Evolutionary conservation across 2,329 filamentous ascomycete species (phyloP).

Genomic region (Aspergillus fischeri): DNA sequence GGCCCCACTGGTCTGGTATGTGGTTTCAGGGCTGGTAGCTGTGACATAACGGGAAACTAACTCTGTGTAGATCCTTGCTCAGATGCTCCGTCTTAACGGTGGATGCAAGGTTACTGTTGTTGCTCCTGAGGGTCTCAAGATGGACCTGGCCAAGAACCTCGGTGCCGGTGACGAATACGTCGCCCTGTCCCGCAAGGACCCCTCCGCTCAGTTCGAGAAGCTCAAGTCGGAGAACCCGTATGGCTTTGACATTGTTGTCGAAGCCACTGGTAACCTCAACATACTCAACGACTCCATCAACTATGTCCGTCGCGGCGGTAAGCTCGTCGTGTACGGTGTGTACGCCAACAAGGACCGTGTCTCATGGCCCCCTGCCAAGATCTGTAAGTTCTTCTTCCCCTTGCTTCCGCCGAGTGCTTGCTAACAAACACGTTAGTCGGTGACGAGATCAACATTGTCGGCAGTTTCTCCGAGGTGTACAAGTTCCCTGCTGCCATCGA

Average conservation of each 20-base stretch:
- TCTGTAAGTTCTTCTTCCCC: slow-evolving; percentile 48
- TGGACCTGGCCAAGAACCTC: slow-evolving; percentile 58
- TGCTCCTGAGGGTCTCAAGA: slow-evolving; percentile 65
- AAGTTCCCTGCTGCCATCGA: slow-evolving; percentile 62
- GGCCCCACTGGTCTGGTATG: slow-evolving; percentile 63
- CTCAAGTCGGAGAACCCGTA: slow-evolving; percentile 64
- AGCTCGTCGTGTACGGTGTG: slow-evolving; percentile 68
- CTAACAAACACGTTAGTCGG: slow-evolving; percentile 31
- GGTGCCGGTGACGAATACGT: slow-evolving; percentile 48
- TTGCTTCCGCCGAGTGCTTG: not conserved
- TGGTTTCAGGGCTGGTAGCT: slow-evolving; percentile 64
- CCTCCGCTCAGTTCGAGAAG: slow-evolving; percentile 57
- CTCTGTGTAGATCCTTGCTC: slow-evolving; percentile 46
- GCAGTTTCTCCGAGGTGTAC: slow-evolving; percentile 69
- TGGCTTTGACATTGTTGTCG: slow-evolving; percentile 69
- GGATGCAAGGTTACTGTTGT: slow-evolving; percentile 67
- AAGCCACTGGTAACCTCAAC: slow-evolving; percentile 65
- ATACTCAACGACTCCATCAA: slow-evolving; percentile 68
- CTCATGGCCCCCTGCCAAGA: slow-evolving; percentile 66
- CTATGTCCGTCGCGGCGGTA: slow-evolving; percentile 67
- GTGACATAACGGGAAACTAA: slow-evolving; percentile 35
- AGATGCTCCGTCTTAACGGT: slow-evolving; percentile 62
- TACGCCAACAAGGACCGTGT: slow-evolving; percentile 62
- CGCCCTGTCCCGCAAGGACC: slow-evolving; percentile 46
- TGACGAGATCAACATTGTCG: slow-evolving; percentile 67